phyloP scores from a whole-genome alignment of 2,329 filamentous ascomycete species.

The Curvularia eragrostidis region DNA sequence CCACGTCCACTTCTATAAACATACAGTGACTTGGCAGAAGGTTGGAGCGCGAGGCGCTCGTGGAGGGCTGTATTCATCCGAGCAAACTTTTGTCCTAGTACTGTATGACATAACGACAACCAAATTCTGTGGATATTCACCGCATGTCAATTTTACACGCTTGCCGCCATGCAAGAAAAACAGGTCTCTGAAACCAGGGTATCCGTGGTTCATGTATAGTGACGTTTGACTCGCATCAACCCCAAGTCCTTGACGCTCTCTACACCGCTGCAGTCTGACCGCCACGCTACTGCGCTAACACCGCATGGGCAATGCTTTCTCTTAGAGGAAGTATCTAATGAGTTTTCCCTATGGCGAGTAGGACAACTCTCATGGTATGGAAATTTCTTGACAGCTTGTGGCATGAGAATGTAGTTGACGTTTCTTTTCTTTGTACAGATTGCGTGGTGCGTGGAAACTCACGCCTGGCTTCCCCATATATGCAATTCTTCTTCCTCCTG shows the following conservation, averaged over 20 bases:
- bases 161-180: neutral
- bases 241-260: neutral
- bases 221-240: slow-evolving; percentile 11
- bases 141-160: neutral
- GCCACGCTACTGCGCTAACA: neutral
- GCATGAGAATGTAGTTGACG: slow-evolving; percentile 5
- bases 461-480: neutral
- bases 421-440: slow-evolving; percentile 11
- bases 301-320: neutral
- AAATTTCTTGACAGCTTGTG: neutral
- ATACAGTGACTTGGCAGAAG: too few relatives aligned
- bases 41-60: too few relatives aligned
- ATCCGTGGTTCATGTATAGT: slow-evolving; percentile 1
- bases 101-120: neutral
- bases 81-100: too few relatives aligned
- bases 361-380: neutral
- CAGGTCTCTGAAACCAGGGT: neutral
- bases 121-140: neutral
- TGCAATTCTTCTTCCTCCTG: slow-evolving; percentile 3
- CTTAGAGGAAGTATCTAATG: neutral
- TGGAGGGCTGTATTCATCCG: too few relatives aligned
- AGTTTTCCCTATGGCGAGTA: neutral
- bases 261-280: slow-evolving; percentile 2
- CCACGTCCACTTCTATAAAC: neutral
- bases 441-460: slow-evolving; percentile 6